These are phyloP conservation scores for Sugiyamaella americana DNA, from an alignment of 805 yeast genomes.

Conservation along the genomic window DNA sequence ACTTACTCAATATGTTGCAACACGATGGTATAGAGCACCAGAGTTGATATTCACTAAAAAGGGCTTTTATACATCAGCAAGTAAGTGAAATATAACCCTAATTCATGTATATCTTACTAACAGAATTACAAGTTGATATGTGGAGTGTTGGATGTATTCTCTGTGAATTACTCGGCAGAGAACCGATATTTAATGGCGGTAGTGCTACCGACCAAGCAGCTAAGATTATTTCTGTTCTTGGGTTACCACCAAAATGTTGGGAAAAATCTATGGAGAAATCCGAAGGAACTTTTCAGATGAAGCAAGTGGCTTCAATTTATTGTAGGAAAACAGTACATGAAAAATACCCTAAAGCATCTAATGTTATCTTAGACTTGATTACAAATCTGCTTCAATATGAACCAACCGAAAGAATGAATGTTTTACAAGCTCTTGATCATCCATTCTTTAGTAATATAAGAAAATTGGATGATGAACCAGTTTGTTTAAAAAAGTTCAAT, in stretches of 20 bases:
- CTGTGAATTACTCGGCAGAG: conserved; percentile 75
- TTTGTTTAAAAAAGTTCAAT: conserved; percentile 47
- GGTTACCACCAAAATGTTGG: conserved; percentile 49
- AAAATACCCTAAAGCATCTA: conserved; percentile 58
- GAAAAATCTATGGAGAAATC: neutral
- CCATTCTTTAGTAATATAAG: conserved; percentile 50
- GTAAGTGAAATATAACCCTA: conserved; percentile 13
- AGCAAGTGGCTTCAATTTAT: neutral
- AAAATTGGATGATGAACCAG: conserved; percentile 50
- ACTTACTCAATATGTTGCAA: conserved; percentile 63
- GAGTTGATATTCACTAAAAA: conserved; percentile 65
- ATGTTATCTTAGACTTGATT: conserved; percentile 45
- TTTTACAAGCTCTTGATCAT: conserved; percentile 53
- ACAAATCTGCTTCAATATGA: conserved; percentile 60
- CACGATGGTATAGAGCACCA: conserved; percentile 95
- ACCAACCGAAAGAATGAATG: conserved; percentile 46
- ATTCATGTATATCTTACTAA: neutral
- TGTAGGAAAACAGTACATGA: conserved; percentile 18
- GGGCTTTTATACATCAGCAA: conserved; percentile 51
- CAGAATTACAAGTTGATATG: conserved; percentile 53
- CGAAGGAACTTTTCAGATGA: neutral
- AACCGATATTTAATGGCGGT: conserved; percentile 73
- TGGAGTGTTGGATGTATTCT: conserved; percentile 94
- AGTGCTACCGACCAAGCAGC: conserved; percentile 64
- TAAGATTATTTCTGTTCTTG: conserved; percentile 63